phyloP scores from a whole-genome alignment of 139 green algal species.

The Chlorella sorokiniana region DNA sequence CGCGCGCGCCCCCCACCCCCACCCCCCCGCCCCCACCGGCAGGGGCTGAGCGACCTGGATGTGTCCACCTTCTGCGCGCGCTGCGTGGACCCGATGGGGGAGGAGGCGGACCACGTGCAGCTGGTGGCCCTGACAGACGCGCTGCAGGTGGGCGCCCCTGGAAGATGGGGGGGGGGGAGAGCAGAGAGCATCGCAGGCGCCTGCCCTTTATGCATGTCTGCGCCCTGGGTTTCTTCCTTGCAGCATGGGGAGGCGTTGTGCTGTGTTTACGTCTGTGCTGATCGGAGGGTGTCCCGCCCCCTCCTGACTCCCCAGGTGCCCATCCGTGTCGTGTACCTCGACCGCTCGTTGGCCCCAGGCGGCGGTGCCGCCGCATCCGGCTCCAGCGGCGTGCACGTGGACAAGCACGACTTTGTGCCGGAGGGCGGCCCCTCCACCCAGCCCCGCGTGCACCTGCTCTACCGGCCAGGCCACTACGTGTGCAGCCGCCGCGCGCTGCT shows the following conservation, averaged over 20 bases:
- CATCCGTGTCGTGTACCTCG: constrained; percentile 81
- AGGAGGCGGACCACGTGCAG: constrained; percentile 94
- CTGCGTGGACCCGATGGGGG: constrained; percentile 88
- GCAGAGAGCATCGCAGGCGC: too few species aligned
- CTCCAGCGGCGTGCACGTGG: constrained; percentile 30
- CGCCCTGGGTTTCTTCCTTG: too few species aligned
- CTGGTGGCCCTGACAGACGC: constrained; percentile 92
- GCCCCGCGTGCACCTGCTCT: constrained; percentile 66
- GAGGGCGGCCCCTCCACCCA: constrained; percentile 35
- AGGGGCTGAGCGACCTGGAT: constrained; percentile 78
- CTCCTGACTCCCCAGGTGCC: constrained; percentile 75
- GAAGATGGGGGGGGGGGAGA: neutral
- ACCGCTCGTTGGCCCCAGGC: constrained; percentile 44
- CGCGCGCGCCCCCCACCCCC: too few species aligned
- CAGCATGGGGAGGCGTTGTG: too few species aligned
- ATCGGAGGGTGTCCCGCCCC: neutral
- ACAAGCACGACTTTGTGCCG: constrained; percentile 73
- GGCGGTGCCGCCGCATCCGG: constrained; percentile 19
- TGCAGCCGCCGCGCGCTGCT: neutral
- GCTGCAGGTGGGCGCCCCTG: constrained; percentile 59
- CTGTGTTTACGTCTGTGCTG: neutral
- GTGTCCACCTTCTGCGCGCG: constrained; percentile 70
- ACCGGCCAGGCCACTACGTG: constrained; percentile 78
- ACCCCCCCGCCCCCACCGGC: neutral
- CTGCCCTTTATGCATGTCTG: too few species aligned